Evolutionary conservation across 2,329 filamentous ascomycete species (phyloP).

Genomic region (Colletotrichum sp.): DNA sequence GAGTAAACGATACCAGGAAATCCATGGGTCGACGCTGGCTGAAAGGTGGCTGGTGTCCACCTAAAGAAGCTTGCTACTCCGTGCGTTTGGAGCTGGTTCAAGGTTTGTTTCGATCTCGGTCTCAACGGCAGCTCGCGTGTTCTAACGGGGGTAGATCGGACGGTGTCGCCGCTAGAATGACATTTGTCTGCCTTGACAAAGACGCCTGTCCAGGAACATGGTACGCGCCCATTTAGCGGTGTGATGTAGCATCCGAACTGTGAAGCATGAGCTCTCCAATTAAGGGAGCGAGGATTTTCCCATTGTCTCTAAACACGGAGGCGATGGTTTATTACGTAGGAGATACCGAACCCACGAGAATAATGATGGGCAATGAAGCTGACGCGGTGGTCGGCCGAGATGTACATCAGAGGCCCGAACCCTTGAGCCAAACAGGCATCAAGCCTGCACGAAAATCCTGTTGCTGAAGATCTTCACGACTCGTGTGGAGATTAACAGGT

Average conservation of each 20-base stretch:
- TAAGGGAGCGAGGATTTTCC: background rate
- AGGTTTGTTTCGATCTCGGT: conserved; percentile 18
- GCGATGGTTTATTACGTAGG: background rate
- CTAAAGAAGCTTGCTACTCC: conserved; percentile 2
- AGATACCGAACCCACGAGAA: background rate
- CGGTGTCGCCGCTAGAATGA: conserved; percentile 1
- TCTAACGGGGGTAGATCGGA: conserved; percentile 9
- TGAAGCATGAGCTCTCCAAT: background rate
- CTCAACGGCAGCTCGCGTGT: conserved; percentile 11
- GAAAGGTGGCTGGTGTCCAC: background rate
- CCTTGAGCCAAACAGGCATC: background rate
- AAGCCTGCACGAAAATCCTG: background rate
- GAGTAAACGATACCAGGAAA: background rate
- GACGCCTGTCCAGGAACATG: background rate
- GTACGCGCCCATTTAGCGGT: conserved; percentile 1
- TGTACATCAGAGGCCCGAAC: background rate
- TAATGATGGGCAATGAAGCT: background rate
- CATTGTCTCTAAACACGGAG: background rate
- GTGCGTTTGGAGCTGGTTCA: conserved; percentile 12
- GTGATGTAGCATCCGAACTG: background rate
- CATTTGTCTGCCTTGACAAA: background rate
- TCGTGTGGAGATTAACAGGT: background rate
- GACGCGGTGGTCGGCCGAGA: conserved; percentile 3
- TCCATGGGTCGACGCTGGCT: background rate
- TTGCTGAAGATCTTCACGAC: conserved; percentile 1